Evolutionary conservation across 1,284 basidiomycete species (phyloP).

Genomic region (Malassezia arunalokei): DNA sequence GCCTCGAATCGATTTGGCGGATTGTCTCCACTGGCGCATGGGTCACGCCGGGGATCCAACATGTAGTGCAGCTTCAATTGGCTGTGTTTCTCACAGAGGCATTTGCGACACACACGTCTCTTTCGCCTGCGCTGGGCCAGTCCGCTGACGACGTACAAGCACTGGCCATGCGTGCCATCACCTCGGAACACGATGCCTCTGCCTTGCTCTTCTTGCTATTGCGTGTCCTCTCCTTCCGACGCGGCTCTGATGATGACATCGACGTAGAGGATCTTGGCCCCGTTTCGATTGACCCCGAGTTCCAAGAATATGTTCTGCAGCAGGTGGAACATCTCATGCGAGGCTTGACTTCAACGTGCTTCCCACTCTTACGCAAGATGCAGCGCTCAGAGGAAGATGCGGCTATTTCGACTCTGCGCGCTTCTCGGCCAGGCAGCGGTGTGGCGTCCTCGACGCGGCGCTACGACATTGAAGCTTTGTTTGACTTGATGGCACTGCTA

Average conservation of each 20-base stretch:
- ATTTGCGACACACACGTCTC: conserved; percentile 25
- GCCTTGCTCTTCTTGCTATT: conserved; percentile 63
- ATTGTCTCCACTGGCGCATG: conserved; percentile 47
- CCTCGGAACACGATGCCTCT: conserved; percentile 8
- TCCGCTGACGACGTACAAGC: conserved; percentile 27
- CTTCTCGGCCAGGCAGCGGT: conserved; percentile 21
- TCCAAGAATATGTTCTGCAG: conserved; percentile 39
- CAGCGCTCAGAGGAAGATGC: conserved; percentile 44
- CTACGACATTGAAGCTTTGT: conserved; percentile 44
- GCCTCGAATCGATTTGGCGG: conserved; percentile 25
- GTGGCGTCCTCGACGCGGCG: conserved; percentile 20
- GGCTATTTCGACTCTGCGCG: conserved; percentile 26
- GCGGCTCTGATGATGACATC: conserved; percentile 54
- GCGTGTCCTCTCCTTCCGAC: conserved; percentile 44
- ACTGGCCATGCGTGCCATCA: conserved; percentile 15
- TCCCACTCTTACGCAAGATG: conserved; percentile 38
- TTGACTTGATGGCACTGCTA: conserved; percentile 36
- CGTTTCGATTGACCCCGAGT: conserved; percentile 27
- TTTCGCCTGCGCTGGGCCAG: conserved; percentile 27
- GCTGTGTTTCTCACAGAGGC: conserved; percentile 53
- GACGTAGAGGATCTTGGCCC: conserved; percentile 21
- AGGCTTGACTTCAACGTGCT: conserved; percentile 25
- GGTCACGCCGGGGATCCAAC: conserved; percentile 64
- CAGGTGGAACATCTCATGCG: conserved; percentile 35
- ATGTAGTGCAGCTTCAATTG: conserved; percentile 70